Evolutionary conservation across 331 rosid genomes (phyloP).

Genomic region (Cucumis variabilis): DNA sequence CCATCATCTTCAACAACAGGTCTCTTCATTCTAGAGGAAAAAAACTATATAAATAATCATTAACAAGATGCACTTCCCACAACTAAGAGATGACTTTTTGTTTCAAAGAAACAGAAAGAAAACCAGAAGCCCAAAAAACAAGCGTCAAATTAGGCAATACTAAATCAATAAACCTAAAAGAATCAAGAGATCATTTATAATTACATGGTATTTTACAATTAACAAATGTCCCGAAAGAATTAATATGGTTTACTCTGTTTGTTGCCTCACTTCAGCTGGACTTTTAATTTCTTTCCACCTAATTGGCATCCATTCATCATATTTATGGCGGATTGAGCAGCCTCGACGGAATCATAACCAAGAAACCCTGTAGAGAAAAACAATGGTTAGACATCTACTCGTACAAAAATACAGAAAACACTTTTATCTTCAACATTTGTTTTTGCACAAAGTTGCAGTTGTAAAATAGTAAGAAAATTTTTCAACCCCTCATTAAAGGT

Average conservation of each 20-base stretch:
- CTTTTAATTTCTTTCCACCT: constrained; percentile 94
- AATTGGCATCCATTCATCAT: constrained; percentile 94
- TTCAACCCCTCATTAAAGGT: background rate
- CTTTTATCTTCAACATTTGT: background rate
- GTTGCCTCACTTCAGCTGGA: constrained; percentile 98
- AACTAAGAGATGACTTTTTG: background rate
- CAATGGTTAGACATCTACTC: constrained; percentile 34
- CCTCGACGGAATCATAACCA: constrained; percentile 88
- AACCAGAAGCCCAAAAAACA: background rate
- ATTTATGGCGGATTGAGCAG: constrained; percentile 83
- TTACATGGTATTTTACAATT: constrained; percentile 55
- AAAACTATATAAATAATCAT: background rate
- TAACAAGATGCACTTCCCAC: background rate
- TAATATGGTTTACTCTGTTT: constrained; percentile 85
- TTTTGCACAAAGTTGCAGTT: constrained; percentile 3
- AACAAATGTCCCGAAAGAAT: constrained; percentile 64
- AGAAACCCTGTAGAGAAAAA: constrained; percentile 81
- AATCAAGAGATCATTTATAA: constrained; percentile 48
- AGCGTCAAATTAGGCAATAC: background rate
- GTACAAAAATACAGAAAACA: background rate
- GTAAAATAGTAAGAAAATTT: background rate
- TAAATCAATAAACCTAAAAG: constrained; percentile 39
- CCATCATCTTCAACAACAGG: background rate
- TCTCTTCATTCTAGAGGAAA: background rate
- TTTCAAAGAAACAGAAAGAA: background rate